phyloP scores from a whole-genome alignment of 2,329 filamentous ascomycete species.

The Bipolaris victoriae region DNA sequence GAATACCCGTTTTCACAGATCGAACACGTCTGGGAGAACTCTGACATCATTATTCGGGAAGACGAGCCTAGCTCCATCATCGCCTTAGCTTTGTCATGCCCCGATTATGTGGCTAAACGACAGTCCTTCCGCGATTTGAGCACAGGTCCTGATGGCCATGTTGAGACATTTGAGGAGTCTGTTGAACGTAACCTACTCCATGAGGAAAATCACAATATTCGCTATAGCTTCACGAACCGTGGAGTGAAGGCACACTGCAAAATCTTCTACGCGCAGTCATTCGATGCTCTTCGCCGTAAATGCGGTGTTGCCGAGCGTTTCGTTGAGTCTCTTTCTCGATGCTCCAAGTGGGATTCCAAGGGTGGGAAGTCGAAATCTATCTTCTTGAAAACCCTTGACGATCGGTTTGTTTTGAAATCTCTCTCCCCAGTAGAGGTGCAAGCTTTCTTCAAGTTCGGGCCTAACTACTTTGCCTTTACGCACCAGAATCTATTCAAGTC shows the following conservation, averaged over 20 bases:
- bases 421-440: conserved; percentile 89
- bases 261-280: conserved; percentile 97
- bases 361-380: conserved; percentile 98
- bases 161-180: conserved; percentile 64
- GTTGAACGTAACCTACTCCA: conserved; percentile 86
- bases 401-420: conserved; percentile 90
- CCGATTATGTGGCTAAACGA: conserved; percentile 85
- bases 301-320: conserved; percentile 94
- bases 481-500: conserved; percentile 92
- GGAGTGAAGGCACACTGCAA: conserved; percentile 97
- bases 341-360: conserved; percentile 97
- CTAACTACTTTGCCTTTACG: conserved; percentile 97
- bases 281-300: conserved; percentile 90
- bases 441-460: conserved; percentile 93
- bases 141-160: conserved; percentile 16
- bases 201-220: conserved; percentile 87
- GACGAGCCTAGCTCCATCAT: conserved; percentile 97
- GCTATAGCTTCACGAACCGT: conserved; percentile 93
- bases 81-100: conserved; percentile 85
- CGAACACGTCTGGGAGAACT: conserved; percentile 96
- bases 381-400: conserved; percentile 94
- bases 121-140: conserved; percentile 63
- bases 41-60: conserved; percentile 94
- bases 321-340: conserved; percentile 91
- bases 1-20: conserved; percentile 84